phyloP scores from a whole-genome alignment of 1,284 basidiomycete species.

The Entoloma clypeatum region DNA sequence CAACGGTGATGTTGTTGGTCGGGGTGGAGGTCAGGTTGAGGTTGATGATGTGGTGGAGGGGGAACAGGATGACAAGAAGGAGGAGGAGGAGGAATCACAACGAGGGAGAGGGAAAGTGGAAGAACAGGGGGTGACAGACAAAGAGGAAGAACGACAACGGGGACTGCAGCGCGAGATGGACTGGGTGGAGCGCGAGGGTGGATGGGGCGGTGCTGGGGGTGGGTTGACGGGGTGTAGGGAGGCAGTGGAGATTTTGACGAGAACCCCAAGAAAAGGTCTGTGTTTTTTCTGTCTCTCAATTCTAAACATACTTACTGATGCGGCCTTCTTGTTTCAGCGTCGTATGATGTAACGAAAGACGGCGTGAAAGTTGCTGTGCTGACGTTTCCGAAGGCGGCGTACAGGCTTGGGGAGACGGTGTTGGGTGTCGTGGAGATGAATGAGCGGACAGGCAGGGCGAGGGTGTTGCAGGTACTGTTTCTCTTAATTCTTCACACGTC shows the following conservation, averaged over 20 bases:
- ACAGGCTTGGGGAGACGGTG: constrained; percentile 86
- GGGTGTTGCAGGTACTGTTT: constrained; percentile 77
- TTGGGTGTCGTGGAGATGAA: constrained; percentile 87
- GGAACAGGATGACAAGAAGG: too few relatives aligned
- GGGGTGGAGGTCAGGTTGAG: constrained; percentile 30
- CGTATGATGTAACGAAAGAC: constrained; percentile 91
- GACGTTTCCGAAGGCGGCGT: constrained; percentile 88
- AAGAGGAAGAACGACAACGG: constrained; percentile 28
- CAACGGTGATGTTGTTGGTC: too few relatives aligned
- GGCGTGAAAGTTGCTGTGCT: constrained; percentile 82
- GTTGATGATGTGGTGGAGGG: constrained; percentile 18
- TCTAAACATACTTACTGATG: constrained; percentile 6
- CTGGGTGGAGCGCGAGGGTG: constrained; percentile 38
- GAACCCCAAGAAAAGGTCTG: too few relatives aligned
- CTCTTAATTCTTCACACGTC: constrained; percentile 18
- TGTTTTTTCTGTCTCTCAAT: neutral
- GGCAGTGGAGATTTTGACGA: constrained; percentile 85
- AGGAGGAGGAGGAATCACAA: too few relatives aligned
- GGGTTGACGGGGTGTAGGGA: constrained; percentile 74
- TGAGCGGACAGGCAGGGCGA: constrained; percentile 49
- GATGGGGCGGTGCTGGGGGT: too few relatives aligned
- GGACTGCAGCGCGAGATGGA: constrained; percentile 36
- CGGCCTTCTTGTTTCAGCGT: constrained; percentile 46
- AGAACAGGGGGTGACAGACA: constrained; percentile 23
- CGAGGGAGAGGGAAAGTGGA: too few relatives aligned